Percentiles rank a stretch among this genome's conserved stretches.
Conservation (phyloP, 306 rosid species). For the Begonia peltatifolia region DNA sequence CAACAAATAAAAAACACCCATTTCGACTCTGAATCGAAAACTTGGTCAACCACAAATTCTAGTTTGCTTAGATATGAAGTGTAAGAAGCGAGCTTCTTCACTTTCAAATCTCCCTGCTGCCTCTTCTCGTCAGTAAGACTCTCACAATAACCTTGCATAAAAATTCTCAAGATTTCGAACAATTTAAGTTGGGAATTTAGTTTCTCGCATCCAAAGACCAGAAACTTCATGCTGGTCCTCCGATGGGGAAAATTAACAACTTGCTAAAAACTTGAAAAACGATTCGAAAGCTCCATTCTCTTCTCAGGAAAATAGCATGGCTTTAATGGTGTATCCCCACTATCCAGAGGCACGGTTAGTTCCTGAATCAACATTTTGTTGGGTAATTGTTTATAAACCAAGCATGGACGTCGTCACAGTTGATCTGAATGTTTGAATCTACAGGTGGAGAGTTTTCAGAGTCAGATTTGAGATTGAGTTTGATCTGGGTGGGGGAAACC, state of each 20-base stretch:
- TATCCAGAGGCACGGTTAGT: constrained; percentile 9
- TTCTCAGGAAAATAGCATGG: constrained; percentile 6
- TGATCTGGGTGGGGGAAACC: constrained; percentile 70
- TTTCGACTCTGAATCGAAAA: constrained; percentile 50
- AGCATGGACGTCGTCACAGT: constrained; percentile 4
- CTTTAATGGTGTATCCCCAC: constrained; percentile 28
- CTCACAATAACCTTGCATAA: constrained; percentile 60
- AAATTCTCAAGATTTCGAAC: neutral
- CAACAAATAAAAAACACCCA: constrained; percentile 28
- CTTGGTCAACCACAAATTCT: constrained; percentile 45
- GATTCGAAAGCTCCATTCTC: no score
- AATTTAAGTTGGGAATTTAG: neutral
- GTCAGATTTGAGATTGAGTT: constrained; percentile 26
- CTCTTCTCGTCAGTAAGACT: constrained; percentile 36
- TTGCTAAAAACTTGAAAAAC: no score
- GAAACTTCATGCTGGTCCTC: constrained; percentile 6
- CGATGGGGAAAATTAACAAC: constrained; percentile 7
- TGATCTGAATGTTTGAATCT: constrained; percentile 41
- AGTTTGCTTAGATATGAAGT: constrained; percentile 40
- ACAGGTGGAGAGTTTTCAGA: constrained; percentile 65
- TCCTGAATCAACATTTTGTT: constrained; percentile 13
- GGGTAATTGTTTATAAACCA: constrained; percentile 16
- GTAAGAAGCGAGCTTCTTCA: constrained; percentile 57
- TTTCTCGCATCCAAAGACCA: constrained; percentile 1
- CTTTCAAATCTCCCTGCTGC: constrained; percentile 26